phyloP scores from a whole-genome alignment of 768 basidiomycete genomes.

The Leccinum rimulosum region DNA sequence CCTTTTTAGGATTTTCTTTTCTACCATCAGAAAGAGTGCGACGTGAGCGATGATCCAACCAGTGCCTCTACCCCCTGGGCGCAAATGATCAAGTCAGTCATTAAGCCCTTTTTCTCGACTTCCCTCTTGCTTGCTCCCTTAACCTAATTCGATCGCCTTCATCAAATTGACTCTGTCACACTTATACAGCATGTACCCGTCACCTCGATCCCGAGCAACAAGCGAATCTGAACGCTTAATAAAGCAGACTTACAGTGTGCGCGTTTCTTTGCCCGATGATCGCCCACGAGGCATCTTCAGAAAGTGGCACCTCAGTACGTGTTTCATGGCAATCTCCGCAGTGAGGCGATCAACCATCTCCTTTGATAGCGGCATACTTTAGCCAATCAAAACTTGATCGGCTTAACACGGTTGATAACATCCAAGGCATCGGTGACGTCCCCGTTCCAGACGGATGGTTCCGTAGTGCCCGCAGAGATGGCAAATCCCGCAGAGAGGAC shows the following conservation, averaged over 20 bases:
- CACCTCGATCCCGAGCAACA: slow-evolving; percentile 39
- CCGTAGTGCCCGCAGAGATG: slow-evolving; percentile 71
- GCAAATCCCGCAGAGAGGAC: slow-evolving; percentile 40
- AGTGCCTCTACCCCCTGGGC: slow-evolving; percentile 69
- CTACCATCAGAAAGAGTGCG: slow-evolving; percentile 49
- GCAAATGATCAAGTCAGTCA: slow-evolving; percentile 62
- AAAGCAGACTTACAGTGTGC: slow-evolving; percentile 55
- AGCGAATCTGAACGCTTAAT: slow-evolving; percentile 44
- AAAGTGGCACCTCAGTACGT: slow-evolving; percentile 55
- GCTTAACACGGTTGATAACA: slow-evolving; percentile 68
- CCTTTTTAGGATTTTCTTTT: slow-evolving; percentile 50
- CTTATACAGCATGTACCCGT: slow-evolving; percentile 35
- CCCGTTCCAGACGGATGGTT: slow-evolving; percentile 76
- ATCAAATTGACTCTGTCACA: slow-evolving; percentile 16
- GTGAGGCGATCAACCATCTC: slow-evolving; percentile 9
- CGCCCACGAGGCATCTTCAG: slow-evolving; percentile 40
- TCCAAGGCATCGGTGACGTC: slow-evolving; percentile 63
- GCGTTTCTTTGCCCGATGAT: slow-evolving; percentile 45
- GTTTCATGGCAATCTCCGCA: slow-evolving; percentile 33
- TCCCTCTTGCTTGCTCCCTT: slow-evolving; percentile 20
- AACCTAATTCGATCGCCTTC: slow-evolving; percentile 32
- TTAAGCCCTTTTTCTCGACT: slow-evolving; percentile 10
- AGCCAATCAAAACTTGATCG: slow-evolving; percentile 72
- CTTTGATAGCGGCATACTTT: slow-evolving; percentile 71
- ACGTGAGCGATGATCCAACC: slow-evolving; percentile 38